Base-by-base conservation (phyloP, 495 filamentous ascomycete species). In the Mytilinidion resinicola region DNA sequence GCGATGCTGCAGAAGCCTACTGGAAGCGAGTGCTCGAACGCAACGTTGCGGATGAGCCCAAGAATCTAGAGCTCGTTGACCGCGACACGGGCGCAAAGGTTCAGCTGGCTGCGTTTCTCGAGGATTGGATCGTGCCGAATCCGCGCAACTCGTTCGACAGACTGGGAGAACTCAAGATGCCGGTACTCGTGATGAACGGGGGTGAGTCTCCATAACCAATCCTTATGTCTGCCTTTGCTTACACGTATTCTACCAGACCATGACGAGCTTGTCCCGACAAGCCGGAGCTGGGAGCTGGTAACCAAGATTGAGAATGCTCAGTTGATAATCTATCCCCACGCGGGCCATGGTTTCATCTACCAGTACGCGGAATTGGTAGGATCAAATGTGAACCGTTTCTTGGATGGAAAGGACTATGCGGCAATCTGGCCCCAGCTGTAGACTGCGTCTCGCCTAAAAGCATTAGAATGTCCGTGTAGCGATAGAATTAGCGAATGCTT, bases 121-220 rank as follows among this genome's bases (percentile, higher is more conserved):
- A 36, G 3, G 56, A 67, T 35, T 71, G 62, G 33, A 59, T 52
- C 39, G 57, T 53, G 20, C 59, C 56, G 41, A 62, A 66, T 44
- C 57, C 59, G 9, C 53, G 53, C 1, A 65, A 70, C 30, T 64
- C 69, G 9, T 67, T 64, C 38, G 55, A 70, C 15, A 53, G 66
- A 43, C 53, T 72, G 35, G 44, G 50, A 17, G 63, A 69, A 57
- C 46, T 72, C 38, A 63, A 60, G 46, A 70, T 72, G 48, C 69
- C 69, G 10, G 68, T 73, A 12, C 59, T 73, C 20, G 65, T 73
- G 19, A 65, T 68, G 17, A 69, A 70, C 56, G 70, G 72, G 43
- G 64, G 25, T 30, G 25, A 30, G 25, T 30, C 6, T 30, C 25
- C 25, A 30, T 30, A 30, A 2, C 2, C 25, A 30, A 3, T 30